Conservation (phyloP, 1,139 yeast genomes). For the Debaryomyces psychrophilus region DNA sequence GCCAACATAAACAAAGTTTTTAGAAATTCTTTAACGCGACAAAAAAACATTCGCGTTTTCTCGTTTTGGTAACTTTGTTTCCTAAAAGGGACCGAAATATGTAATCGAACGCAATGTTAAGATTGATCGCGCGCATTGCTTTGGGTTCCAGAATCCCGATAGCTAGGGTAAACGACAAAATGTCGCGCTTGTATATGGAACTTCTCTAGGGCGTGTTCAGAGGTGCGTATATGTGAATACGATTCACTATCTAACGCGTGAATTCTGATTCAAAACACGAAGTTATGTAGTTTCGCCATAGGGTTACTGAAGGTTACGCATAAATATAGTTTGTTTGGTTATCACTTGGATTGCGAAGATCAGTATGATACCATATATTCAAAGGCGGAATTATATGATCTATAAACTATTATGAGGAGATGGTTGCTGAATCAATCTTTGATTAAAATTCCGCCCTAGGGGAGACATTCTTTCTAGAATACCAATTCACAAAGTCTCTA, state of each 20-base stretch:
- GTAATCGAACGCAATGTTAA: background rate
- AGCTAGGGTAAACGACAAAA: background rate
- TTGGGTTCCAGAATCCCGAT: background rate
- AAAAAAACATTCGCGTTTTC: background rate
- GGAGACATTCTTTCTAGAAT: conserved; percentile 72
- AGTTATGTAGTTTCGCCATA: too few relatives aligned
- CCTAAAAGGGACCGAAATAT: background rate
- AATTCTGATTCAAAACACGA: background rate
- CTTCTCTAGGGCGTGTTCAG: background rate
- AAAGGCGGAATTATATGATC: background rate
- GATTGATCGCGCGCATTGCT: background rate
- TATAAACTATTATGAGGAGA: background rate
- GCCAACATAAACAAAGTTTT: background rate
- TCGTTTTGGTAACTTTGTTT: background rate
- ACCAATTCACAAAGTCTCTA: conserved; percentile 81
- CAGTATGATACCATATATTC: background rate
- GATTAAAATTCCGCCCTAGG: conserved; percentile 45
- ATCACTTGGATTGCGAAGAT: background rate
- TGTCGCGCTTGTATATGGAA: background rate
- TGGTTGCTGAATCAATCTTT: background rate
- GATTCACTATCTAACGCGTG: background rate
- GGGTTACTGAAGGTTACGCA: conserved; percentile 1
- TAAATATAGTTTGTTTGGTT: background rate
- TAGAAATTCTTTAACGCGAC: background rate
- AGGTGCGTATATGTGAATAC: background rate